A percentile compares a stretch with the other conserved stretches of the same genome.
phyloP scores from a whole-genome alignment of 169 alveolate genomes.

The Eimeria maxima region DNA sequence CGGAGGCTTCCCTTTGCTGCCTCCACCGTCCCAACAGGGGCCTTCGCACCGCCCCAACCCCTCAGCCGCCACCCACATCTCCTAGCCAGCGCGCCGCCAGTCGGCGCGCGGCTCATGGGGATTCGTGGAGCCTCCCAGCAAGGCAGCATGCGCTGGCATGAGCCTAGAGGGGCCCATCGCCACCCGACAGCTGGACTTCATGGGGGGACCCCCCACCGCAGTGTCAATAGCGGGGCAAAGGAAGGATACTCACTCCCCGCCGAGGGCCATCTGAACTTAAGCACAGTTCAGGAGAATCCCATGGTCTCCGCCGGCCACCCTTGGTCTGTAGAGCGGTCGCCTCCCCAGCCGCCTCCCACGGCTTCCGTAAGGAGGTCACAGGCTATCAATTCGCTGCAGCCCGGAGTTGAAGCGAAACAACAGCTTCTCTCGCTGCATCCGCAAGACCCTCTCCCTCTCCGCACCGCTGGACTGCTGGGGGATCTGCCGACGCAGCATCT shows the following conservation, averaged over 20 bases:
- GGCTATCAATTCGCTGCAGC: conserved; percentile 40
- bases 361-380: conserved; percentile 51
- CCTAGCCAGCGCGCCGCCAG: conserved; percentile 29
- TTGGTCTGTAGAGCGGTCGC: conserved; percentile 43
- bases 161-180: conserved; percentile 34
- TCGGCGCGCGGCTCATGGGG: conserved; percentile 54
- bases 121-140: conserved; percentile 55
- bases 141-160: conserved; percentile 34
- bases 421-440: conserved; percentile 27
- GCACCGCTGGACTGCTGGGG: conserved; percentile 57
- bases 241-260: conserved; percentile 64
- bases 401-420: conserved; percentile 47
- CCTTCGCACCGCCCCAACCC: conserved; percentile 48
- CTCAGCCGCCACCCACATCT: conserved; percentile 45
- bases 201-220: conserved; percentile 58
- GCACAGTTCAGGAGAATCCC: conserved; percentile 46
- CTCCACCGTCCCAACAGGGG: conserved; percentile 15
- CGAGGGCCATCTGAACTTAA: conserved; percentile 51
- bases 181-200: conserved; percentile 54
- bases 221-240: conserved; percentile 73
- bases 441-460: conserved; percentile 49
- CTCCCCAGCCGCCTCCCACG: conserved; percentile 41
- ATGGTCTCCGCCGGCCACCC: conserved; percentile 45
- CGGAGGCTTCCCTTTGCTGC: conserved; percentile 27
- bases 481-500: conserved; percentile 65